phyloP scores from a whole-genome alignment of 192 early-diverging fungal genomes.

The Backusella macrospora region DNA sequence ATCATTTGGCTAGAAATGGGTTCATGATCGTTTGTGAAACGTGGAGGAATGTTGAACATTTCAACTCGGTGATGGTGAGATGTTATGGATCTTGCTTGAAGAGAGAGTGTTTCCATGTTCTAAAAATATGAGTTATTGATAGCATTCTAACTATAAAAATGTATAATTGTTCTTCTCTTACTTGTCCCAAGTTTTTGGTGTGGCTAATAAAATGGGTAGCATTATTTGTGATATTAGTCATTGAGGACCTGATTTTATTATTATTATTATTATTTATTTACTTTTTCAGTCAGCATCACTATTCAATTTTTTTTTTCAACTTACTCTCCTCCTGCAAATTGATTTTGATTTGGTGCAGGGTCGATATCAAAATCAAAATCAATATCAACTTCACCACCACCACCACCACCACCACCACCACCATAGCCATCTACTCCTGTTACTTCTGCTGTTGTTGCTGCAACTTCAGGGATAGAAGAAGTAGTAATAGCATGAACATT shows the following conservation, averaged over 20 bases:
- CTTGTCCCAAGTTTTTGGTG: neutral
- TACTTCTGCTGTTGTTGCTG: neutral
- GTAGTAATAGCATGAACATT: too few relatives aligned
- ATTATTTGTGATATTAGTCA: too few relatives aligned
- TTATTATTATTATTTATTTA: neutral
- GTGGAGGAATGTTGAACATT: neutral
- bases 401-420: neutral
- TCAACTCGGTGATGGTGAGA: neutral
- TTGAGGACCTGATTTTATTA: too few relatives aligned
- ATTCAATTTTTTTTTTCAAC: neutral
- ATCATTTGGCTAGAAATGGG: neutral
- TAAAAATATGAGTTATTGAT: neutral
- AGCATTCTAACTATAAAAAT: neutral
- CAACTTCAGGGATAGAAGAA: too few relatives aligned
- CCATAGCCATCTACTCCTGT: neutral
- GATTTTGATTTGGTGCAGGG: neutral
- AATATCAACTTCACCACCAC: neutral
- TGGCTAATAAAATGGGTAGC: neutral
- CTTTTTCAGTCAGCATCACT: neutral
- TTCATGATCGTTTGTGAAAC: too few relatives aligned
- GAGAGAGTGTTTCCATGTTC: neutral
- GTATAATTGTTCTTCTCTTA: neutral
- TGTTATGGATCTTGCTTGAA: too few relatives aligned
- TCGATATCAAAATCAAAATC: slow-evolving; percentile 2
- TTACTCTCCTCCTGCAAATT: neutral